Percentiles rank a stretch among this genome's conserved stretches.
Conservation (phyloP, 164 flowering plant genomes). For the Warburgia ugandensis region DNA sequence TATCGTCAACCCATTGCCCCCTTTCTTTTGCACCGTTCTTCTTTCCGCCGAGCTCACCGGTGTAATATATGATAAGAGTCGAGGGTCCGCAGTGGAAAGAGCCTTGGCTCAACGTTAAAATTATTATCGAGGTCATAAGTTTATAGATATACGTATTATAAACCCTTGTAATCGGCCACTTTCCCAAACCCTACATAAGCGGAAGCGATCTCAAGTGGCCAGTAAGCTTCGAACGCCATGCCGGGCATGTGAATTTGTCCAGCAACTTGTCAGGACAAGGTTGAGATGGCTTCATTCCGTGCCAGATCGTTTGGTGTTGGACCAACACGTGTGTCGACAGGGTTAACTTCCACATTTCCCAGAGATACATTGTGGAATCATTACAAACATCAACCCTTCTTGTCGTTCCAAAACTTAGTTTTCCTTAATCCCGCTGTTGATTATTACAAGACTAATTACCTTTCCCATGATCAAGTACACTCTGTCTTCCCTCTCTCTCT, state of each 20-base stretch:
- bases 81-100: background rate
- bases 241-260: background rate
- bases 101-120: no score
- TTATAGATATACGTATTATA: background rate
- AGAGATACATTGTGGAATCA: background rate
- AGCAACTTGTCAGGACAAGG: constrained; percentile 1
- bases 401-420: background rate
- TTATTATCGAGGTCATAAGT: background rate
- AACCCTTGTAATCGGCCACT: background rate
- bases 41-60: background rate
- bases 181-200: background rate
- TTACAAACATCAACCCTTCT: background rate
- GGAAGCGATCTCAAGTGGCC: background rate
- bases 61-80: background rate
- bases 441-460: no score
- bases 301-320: background rate
- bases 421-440: no score
- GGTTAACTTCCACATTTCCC: constrained; percentile 2
- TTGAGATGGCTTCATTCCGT: background rate
- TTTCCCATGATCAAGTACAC: no score
- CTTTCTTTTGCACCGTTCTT: no score
- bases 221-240: background rate
- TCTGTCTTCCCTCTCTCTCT: no score
- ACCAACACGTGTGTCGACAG: constrained; percentile 6
- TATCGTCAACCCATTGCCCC: no score